Base-by-base conservation (phyloP, 805 yeast genomes). In the Starmerella sp. region DNA sequence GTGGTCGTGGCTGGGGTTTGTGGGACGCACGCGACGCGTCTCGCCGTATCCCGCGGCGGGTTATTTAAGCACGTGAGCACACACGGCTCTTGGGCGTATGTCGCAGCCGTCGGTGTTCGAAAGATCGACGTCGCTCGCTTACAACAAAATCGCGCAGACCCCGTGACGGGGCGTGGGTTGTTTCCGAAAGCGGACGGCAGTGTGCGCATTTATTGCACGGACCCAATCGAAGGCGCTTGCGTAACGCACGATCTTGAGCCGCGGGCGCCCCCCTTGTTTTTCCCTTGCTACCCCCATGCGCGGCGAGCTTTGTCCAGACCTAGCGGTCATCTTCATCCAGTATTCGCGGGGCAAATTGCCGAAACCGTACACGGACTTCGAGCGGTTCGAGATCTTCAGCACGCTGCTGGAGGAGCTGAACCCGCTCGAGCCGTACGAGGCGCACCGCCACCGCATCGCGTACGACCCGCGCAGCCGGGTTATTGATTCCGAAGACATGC, bases 371-470 rank as follows among this genome's bases (percentile, higher is more conserved):
- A 42, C 32, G 3, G 45, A 42, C 28, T 42, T 42, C 22, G 45
- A 42, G 45, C 45, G 45, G 15, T 31, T 34, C 6, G 55, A 15
- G 2, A 42, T 13, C 34, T 78, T 78, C 58, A 53, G 63, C 6
- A 56, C 63, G 7, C 59, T 80, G 39, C 66, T 80, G 9, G 63
- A 64, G 4, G 67, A 64, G 0, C 56, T 76, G 10, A 72, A 79
- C 59, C 79, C 81, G 0, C 75, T 63, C 54, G 68, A 75, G 1
- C 60, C 75, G 0, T 81, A 83, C 83, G 74, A 73, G 6, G 57
- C 65, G 0, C 81, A 78, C 62, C 66, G 74, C 10, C 60, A 63
- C 11, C 70, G 69, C 50, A 58, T 80, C 0, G 66, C 71, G 0
- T 57, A 67, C n/a, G 80, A 79, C 56, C 72, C 75, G 5, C 58